Percentiles rank a stretch among this genome's conserved stretches.
Conservation (phyloP, 371 early-diverging fungal species). For the Mucor irregularis region DNA sequence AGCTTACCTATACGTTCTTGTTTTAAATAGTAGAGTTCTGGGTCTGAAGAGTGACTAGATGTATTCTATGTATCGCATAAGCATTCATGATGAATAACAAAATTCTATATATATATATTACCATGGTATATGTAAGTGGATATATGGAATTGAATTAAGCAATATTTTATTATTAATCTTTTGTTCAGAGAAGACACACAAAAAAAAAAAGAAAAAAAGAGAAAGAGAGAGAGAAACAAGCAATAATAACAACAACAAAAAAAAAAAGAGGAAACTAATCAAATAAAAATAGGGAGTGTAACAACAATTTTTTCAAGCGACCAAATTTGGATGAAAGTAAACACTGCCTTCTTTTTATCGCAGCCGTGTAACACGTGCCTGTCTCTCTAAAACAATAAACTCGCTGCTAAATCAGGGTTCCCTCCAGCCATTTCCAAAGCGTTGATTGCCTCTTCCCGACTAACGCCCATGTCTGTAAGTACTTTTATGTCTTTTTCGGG, state of each 20-base stretch:
- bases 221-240: constrained; percentile 10
- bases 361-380: background rate
- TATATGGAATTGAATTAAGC: no score
- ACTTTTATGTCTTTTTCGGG: constrained; percentile 44
- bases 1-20: constrained; percentile 74
- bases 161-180: no score
- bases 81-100: background rate
- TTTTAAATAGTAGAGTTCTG: constrained; percentile 61
- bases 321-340: constrained; percentile 28
- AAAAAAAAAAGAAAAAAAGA: constrained; percentile 3
- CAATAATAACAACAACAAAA: constrained; percentile 1
- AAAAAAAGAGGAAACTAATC: background rate
- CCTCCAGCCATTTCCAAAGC: constrained; percentile 84
- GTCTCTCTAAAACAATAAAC: constrained; percentile 60
- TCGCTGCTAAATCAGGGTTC: constrained; percentile 86
- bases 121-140: no score
- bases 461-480: constrained; percentile 45
- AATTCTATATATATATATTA: no score
- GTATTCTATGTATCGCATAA: constrained; percentile 19
- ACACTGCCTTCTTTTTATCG: constrained; percentile 1
- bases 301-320: background rate
- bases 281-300: constrained; percentile 1
- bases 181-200: background rate
- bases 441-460: constrained; percentile 69
- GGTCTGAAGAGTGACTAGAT: constrained; percentile 50